phyloP scores from a whole-genome alignment of 2,329 filamentous ascomycete genomes.

The Graphiopsis chlorocephala region DNA sequence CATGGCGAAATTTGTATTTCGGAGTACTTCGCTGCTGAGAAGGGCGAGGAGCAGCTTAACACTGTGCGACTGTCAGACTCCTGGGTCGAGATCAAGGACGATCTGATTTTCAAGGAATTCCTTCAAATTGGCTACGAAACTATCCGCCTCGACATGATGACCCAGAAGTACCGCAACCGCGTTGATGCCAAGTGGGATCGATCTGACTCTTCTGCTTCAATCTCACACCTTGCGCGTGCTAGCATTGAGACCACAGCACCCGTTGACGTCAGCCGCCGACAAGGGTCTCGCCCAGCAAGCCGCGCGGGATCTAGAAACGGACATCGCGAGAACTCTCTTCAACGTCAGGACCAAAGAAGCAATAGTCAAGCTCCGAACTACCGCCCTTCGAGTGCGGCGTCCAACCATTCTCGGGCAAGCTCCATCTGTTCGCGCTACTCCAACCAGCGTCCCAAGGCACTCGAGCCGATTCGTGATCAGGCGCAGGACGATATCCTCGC shows the following conservation, averaged over 20 bases:
- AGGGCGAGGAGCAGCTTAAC: conserved; percentile 43
- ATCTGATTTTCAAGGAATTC: conserved; percentile 51
- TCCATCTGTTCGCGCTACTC: conserved; percentile 29
- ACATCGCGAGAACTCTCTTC: conserved; percentile 16
- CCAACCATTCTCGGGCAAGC: conserved; percentile 26
- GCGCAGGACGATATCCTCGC: conserved; percentile 37
- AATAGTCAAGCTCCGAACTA: conserved; percentile 10
- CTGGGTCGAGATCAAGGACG: conserved; percentile 50
- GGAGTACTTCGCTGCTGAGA: conserved; percentile 46
- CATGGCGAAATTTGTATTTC: conserved; percentile 48
- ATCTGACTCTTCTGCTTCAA: conserved; percentile 3
- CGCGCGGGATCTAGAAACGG: conserved; percentile 16
- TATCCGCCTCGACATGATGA: conserved; percentile 41
- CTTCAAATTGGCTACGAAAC: conserved; percentile 40
- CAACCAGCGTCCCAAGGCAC: conserved; percentile 25
- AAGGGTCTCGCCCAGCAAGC: background rate
- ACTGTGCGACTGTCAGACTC: conserved; percentile 50
- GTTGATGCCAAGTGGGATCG: conserved; percentile 23
- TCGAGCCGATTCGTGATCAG: conserved; percentile 29
- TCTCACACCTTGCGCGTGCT: conserved; percentile 5
- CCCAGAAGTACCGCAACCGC: conserved; percentile 26
- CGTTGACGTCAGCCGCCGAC: background rate
- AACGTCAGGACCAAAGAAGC: conserved; percentile 5
- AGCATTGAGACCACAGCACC: conserved; percentile 4
- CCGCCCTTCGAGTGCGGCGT: conserved; percentile 11